These are phyloP conservation scores for Cucumis hystrix DNA, from an alignment of 306 rosid genomes.

Conservation along the genomic window DNA sequence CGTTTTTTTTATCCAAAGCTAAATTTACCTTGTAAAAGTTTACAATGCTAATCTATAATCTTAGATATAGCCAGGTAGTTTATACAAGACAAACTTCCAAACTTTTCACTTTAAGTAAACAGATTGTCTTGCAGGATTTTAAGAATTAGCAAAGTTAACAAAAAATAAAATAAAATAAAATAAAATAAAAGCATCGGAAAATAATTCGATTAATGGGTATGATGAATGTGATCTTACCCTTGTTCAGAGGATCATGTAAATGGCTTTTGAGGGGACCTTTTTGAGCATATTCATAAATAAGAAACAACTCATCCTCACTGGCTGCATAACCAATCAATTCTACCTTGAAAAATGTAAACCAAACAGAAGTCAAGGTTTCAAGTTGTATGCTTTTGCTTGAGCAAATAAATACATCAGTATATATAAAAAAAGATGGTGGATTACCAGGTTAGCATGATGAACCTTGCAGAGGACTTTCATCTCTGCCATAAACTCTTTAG, in stretches of 20 bases:
- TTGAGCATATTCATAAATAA: conserved; percentile 80
- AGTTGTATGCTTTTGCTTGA: conserved; percentile 22
- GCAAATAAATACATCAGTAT: conserved; percentile 6
- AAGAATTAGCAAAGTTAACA: neutral
- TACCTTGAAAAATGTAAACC: conserved; percentile 67
- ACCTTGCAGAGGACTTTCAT: conserved; percentile 93
- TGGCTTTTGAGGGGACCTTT: conserved; percentile 93
- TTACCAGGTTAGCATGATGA: conserved; percentile 95
- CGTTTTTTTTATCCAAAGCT: neutral
- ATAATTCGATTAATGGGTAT: neutral
- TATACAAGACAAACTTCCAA: neutral
- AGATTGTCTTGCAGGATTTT: neutral
- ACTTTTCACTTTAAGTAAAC: neutral
- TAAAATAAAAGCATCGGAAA: neutral
- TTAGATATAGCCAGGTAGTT: neutral
- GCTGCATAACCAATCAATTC: conserved; percentile 97
- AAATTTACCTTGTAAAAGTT: neutral
- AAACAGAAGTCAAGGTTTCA: conserved; percentile 23
- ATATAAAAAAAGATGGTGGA: conserved; percentile 6
- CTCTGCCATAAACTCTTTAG: conserved; percentile 80
- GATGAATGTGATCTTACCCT: conserved; percentile 40
- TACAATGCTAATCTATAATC: neutral
- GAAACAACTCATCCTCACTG: conserved; percentile 75
- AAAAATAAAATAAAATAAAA: neutral
- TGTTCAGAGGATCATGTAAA: conserved; percentile 80